A percentile compares a stretch with the other conserved stretches of the same genome.
These are phyloP conservation scores for Cairneyella variabilis DNA, from an alignment of 495 filamentous ascomycete genomes.

Conservation along the genomic window DNA sequence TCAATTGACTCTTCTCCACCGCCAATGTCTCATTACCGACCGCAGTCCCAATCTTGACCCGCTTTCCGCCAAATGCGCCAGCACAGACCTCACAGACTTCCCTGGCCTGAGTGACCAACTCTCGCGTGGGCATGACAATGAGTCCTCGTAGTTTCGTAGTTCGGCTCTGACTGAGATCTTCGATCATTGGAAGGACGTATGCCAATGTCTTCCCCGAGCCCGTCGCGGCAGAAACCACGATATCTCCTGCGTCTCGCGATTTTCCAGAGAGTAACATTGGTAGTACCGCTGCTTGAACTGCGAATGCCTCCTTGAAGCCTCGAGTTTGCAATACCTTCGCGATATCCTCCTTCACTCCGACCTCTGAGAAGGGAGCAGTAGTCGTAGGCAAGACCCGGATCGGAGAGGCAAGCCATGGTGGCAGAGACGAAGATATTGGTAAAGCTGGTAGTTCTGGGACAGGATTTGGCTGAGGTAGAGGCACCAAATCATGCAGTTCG, in stretches of 20 bases:
- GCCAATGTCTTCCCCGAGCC: slow-evolving; percentile 93
- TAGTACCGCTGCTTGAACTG: slow-evolving; percentile 78
- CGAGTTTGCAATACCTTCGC: slow-evolving; percentile 58
- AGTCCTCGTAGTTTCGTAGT: slow-evolving; percentile 66
- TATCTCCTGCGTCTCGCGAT: slow-evolving; percentile 57
- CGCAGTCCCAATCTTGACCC: slow-evolving; percentile 73
- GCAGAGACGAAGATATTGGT: slow-evolving; percentile 52
- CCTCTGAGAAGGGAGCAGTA: slow-evolving; percentile 54
- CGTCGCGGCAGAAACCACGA: slow-evolving; percentile 85
- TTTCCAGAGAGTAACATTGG: slow-evolving; percentile 65
- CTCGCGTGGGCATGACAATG: slow-evolving; percentile 84
- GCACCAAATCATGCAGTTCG: slow-evolving; percentile 65
- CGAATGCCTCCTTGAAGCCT: slow-evolving; percentile 72
- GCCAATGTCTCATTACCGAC: slow-evolving; percentile 74
- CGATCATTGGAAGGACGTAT: slow-evolving; percentile 82
- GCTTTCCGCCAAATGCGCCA: slow-evolving; percentile 43
- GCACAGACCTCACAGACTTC: slow-evolving; percentile 67
- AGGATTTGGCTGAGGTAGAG: slow-evolving; percentile 71
- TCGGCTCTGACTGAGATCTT: slow-evolving; percentile 57
- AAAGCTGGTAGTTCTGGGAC: slow-evolving; percentile 47
- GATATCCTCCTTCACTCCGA: slow-evolving; percentile 53
- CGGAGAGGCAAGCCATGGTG: slow-evolving; percentile 73
- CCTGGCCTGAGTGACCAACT: slow-evolving; percentile 80
- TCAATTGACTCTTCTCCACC: slow-evolving; percentile 58
- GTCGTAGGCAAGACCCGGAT: slow-evolving; percentile 56